Evolutionary conservation across 2,329 filamentous ascomycete species (phyloP), one percentile per base, ranked within the genome.

Genomic region (Malbranchea zuffiana): DNA sequence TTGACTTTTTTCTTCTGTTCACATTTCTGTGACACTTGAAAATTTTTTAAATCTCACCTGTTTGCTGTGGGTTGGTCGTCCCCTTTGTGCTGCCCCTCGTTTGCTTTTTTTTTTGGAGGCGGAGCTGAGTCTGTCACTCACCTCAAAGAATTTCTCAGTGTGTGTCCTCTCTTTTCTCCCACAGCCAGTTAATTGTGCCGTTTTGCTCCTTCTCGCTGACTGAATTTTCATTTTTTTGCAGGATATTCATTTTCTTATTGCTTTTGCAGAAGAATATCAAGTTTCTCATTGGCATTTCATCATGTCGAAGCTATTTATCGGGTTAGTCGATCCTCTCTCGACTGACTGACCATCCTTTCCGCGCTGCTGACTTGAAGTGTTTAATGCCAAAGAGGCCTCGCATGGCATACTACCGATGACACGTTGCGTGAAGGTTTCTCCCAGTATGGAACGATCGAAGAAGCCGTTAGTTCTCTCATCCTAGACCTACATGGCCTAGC

Each of bases 241-340:
- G 47, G 44, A 44, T 40, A 18, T 33, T 40, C 26, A 29, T 28
- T 31, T 35, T 35, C 41, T 16, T 32, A 35, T 30, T 28, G 29
- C 32, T 25, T 8, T 18, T 46, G 38, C 42, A 45, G 40, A 39
- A 37, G 42, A 43, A 47, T 37, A 40, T 38, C 15, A 13, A 17
- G 21, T 26, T 18, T 11, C 3, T 26, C 6, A n/a, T 26, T 18
- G 25, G 12, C 20, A 24, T 41, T 35, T 46, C 61, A 68, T 53
- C 46, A 94, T 94, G 87, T 80, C 86, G 43, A 95, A 95, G 66
- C 75, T 95, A 53, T 95, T 95, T 61, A 84, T 94, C 62, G 86
- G 86, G 86, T 93, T 72, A 68, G 80, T 57, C 43, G 32, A 37
- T 35, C 20, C 43, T 21, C 15, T 27, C 18, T 42, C 26, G 17